Conservation (phyloP, 2,329 filamentous ascomycete genomes). For the Alternaria sp. region DNA sequence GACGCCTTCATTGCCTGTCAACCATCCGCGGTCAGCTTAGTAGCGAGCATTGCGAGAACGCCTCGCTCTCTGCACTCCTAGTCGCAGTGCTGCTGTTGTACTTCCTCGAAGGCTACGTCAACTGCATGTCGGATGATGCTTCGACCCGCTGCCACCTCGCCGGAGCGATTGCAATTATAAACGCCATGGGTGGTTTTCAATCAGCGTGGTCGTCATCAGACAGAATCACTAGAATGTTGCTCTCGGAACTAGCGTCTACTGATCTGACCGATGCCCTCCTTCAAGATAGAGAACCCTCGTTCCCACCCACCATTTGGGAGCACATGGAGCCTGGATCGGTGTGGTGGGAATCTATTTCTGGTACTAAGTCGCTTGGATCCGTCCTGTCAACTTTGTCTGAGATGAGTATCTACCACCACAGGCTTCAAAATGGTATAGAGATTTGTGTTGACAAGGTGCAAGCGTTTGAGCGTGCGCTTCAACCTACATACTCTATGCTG, state of each 20-base stretch:
- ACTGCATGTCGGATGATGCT: slow-evolving; percentile 20
- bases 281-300: slow-evolving; percentile 18
- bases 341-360: slow-evolving; percentile 18
- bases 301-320: slow-evolving; percentile 19
- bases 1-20: slow-evolving; percentile 17
- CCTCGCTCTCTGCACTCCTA: slow-evolving; percentile 18
- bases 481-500: slow-evolving; percentile 10
- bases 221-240: slow-evolving; percentile 20
- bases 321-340: slow-evolving; percentile 19
- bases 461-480: slow-evolving; percentile 11
- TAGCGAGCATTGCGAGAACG: slow-evolving; percentile 5
- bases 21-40: slow-evolving; percentile 20
- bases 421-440: not conserved
- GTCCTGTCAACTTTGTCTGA: slow-evolving; percentile 11
- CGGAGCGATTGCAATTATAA: slow-evolving; percentile 72
- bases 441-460: slow-evolving; percentile 8
- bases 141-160: slow-evolving; percentile 24
- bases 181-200: slow-evolving; percentile 73
- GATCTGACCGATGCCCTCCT: slow-evolving; percentile 26
- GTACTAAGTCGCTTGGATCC: slow-evolving; percentile 11
- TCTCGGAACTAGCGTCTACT: slow-evolving; percentile 26
- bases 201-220: slow-evolving; percentile 13
- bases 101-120: slow-evolving; percentile 25
- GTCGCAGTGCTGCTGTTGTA: slow-evolving; percentile 25
- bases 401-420: slow-evolving; percentile 18